phyloP scores from a whole-genome alignment of 2,329 filamentous ascomycete species.

The Claviceps pazoutovae region DNA sequence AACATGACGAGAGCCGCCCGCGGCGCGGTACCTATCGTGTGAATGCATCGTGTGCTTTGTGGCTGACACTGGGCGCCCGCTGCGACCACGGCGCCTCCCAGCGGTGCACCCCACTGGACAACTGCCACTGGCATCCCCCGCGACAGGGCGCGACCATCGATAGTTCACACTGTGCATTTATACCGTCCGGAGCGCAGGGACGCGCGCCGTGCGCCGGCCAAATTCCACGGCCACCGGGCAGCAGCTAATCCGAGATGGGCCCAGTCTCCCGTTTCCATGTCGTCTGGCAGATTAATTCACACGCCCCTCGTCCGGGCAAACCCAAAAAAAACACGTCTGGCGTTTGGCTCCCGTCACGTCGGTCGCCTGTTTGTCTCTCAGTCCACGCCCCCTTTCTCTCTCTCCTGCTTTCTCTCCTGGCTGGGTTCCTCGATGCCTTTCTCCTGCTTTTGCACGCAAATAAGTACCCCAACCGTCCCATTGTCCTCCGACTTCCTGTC shows the following conservation, averaged over 20 bases:
- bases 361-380: not conserved
- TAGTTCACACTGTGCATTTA: too few species aligned
- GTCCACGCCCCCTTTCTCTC: slow-evolving; percentile 4
- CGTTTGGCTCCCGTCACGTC: not conserved
- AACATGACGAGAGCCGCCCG: too few species aligned
- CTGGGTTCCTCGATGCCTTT: slow-evolving; percentile 5
- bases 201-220: not conserved
- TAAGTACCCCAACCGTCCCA: slow-evolving; percentile 29
- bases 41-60: too few species aligned
- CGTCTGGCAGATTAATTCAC: not conserved
- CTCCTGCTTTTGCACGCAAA: slow-evolving; percentile 16
- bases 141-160: too few species aligned
- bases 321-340: not conserved
- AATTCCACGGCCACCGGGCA: not conserved
- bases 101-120: too few species aligned
- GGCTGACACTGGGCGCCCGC: too few species aligned
- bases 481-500: slow-evolving; percentile 6
- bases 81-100: too few species aligned
- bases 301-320: not conserved
- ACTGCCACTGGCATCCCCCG: too few species aligned
- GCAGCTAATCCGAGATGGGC: not conserved
- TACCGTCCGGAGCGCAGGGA: too few species aligned
- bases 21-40: too few species aligned
- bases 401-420: slow-evolving; percentile 1
- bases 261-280: not conserved